phyloP scores from a whole-genome alignment of 73 alveolate species.

The Halteria grandinella region DNA sequence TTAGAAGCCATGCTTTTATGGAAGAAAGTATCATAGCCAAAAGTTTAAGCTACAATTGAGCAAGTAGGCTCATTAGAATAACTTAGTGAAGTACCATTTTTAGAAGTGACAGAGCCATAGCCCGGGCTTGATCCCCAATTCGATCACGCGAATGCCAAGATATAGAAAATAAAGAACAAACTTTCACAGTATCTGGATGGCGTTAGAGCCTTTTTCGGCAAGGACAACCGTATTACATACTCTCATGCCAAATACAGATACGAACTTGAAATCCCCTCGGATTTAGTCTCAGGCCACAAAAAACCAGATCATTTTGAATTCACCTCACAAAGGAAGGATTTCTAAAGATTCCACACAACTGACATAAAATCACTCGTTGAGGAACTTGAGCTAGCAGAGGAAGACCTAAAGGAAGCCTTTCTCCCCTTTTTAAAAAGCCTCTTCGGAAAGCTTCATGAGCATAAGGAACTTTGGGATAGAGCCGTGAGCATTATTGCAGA shows the following conservation, averaged over 20 bases:
- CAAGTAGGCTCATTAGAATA: no score
- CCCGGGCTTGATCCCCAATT: conserved; percentile 61
- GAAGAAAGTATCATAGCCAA: no score
- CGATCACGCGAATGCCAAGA: conserved; percentile 58
- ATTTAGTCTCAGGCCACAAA: conserved; percentile 61
- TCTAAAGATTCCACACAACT: conserved; percentile 73
- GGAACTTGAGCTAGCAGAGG: conserved; percentile 11
- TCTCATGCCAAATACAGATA: conserved; percentile 73
- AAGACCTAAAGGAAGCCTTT: not conserved
- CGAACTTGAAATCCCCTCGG: conserved; percentile 77
- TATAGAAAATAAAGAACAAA: not conserved
- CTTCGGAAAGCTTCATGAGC: conserved; percentile 12
- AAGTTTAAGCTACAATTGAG: no score
- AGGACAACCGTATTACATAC: not conserved
- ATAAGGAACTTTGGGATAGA: conserved; percentile 53
- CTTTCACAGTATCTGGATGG: not conserved
- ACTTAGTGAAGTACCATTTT: no score
- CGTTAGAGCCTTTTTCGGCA: not conserved
- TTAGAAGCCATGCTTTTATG: no score
- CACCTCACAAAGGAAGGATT: conserved; percentile 74
- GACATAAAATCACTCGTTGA: conserved; percentile 1
- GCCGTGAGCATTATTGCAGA: conserved; percentile 60
- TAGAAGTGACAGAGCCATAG: conserved; percentile 63
- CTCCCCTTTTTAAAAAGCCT: not conserved
- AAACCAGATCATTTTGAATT: conserved; percentile 69